Conservation (phyloP, 768 basidiomycete genomes). For the Pleurotus platypus region DNA sequence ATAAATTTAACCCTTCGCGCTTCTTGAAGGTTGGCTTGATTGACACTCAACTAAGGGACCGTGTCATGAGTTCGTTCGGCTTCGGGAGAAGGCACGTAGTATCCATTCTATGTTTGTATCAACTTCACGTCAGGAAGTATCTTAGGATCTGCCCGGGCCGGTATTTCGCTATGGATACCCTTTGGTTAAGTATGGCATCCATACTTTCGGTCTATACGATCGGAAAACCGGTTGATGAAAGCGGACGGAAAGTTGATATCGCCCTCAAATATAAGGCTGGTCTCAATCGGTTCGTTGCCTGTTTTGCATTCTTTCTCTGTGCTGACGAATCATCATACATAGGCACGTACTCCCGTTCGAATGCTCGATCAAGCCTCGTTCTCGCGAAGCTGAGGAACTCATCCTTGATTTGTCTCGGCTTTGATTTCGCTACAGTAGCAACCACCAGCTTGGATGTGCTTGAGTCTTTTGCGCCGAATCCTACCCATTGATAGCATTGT, state of each 20-base stretch:
- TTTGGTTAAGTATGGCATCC: conserved; percentile 26
- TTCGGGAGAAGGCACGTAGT: conserved; percentile 23
- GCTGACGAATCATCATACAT: neutral
- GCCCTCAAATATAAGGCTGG: neutral
- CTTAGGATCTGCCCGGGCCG: conserved; percentile 32
- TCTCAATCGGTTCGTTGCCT: neutral
- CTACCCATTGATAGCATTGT: no score
- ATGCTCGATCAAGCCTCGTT: conserved; percentile 24
- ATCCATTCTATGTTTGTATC: no score
- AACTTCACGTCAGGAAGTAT: neutral
- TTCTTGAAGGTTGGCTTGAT: conserved; percentile 39
- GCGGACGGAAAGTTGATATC: conserved; percentile 17
- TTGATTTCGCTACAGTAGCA: conserved; percentile 9
- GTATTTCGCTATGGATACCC: conserved; percentile 22
- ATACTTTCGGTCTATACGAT: conserved; percentile 31
- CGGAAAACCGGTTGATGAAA: conserved; percentile 21
- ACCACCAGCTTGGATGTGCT: no score
- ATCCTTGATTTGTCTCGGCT: conserved; percentile 2
- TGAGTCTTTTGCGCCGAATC: no score
- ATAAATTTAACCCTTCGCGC: conserved; percentile 40
- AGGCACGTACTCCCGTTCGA: conserved; percentile 23
- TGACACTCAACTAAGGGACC: conserved; percentile 28
- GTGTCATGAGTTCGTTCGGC: conserved; percentile 31
- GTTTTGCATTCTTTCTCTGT: neutral
- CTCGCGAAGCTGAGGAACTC: conserved; percentile 14